phyloP scores from a whole-genome alignment of 2,329 filamentous ascomycete genomes.

The Ceratocystis albifundus region DNA sequence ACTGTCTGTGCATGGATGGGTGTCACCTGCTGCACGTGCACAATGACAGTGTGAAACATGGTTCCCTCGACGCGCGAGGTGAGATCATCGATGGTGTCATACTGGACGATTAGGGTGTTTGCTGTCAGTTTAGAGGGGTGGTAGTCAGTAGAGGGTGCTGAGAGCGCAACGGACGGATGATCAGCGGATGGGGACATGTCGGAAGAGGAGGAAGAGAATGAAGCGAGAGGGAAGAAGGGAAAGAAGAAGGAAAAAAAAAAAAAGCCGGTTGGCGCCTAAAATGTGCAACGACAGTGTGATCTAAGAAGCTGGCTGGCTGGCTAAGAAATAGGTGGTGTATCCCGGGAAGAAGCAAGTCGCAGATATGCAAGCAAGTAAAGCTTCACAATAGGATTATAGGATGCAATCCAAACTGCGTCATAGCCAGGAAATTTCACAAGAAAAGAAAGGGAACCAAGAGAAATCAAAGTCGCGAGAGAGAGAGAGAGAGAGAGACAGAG shows the following conservation, averaged over 20 bases:
- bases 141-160: slow-evolving; percentile 12
- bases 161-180: background rate
- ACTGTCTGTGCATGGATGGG: background rate
- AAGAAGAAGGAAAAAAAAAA: no score
- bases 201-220: background rate
- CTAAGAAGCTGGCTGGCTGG: slow-evolving; percentile 3
- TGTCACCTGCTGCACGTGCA: slow-evolving; percentile 17
- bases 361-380: slow-evolving; percentile 8
- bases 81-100: slow-evolving; percentile 19
- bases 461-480: background rate
- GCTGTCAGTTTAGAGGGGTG: slow-evolving; percentile 18
- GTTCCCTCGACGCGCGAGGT: slow-evolving; percentile 17
- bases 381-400: slow-evolving; percentile 3
- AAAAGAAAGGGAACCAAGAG: background rate
- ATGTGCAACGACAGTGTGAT: background rate
- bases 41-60: slow-evolving; percentile 17
- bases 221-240: background rate
- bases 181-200: background rate
- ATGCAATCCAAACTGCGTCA: slow-evolving; percentile 11
- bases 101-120: slow-evolving; percentile 19
- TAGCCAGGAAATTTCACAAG: background rate
- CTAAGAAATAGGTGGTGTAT: background rate
- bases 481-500: background rate
- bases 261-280: background rate
- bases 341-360: background rate